Conservation (phyloP, 2,329 filamentous ascomycete species). For the Penicillium occitanis region DNA sequence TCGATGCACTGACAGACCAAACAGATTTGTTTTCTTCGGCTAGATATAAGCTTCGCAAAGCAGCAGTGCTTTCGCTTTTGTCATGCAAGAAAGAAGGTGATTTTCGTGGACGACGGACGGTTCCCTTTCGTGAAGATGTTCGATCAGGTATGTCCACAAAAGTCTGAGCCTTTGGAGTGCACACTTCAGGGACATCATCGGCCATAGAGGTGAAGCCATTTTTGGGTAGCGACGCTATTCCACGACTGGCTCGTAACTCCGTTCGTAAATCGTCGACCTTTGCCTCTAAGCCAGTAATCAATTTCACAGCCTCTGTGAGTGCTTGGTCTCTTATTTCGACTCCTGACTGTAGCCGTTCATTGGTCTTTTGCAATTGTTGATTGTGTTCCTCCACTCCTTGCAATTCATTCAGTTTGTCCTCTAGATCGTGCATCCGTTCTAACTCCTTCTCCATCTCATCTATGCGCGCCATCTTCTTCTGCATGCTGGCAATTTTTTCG, state of each 20-base stretch:
- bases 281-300: conserved; percentile 46
- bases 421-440: conserved; percentile 29
- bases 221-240: conserved; percentile 28
- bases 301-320: conserved; percentile 44
- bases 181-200: conserved; percentile 22
- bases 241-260: conserved; percentile 30
- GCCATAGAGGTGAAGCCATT: conserved; percentile 25
- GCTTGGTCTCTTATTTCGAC: conserved; percentile 44
- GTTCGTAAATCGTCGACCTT: conserved; percentile 38
- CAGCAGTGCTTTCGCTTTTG: conserved; percentile 38
- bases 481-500: conserved; percentile 37
- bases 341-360: conserved; percentile 39
- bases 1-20: conserved; percentile 31
- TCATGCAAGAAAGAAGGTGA: conserved; percentile 43
- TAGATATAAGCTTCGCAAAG: conserved; percentile 41
- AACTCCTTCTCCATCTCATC: conserved; percentile 39
- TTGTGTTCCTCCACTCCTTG: conserved; percentile 39
- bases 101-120: conserved; percentile 32
- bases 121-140: conserved; percentile 38
- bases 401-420: conserved; percentile 41
- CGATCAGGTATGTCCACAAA: conserved; percentile 41
- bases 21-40: conserved; percentile 32
- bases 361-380: conserved; percentile 37
- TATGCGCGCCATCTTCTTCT: conserved; percentile 42
- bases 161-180: conserved; percentile 31